A percentile compares a stretch with the other conserved stretches of the same genome.
Conservation (phyloP, 73 alveolate genomes). For the Paramecium octaurelia region DNA sequence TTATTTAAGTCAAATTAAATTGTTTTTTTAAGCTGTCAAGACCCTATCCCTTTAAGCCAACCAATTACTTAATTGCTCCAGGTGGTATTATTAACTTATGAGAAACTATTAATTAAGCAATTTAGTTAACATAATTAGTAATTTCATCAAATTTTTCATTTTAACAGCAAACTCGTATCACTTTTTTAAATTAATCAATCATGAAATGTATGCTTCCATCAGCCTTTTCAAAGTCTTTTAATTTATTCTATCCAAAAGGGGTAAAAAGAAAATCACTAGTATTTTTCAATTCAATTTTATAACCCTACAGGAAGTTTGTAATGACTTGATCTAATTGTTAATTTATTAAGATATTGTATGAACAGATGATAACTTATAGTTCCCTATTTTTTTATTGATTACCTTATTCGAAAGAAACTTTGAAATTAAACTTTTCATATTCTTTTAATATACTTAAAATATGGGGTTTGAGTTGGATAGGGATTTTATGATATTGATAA, state of each 20-base stretch:
- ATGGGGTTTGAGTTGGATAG: not conserved
- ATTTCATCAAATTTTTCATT: not conserved
- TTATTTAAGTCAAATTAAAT: not conserved
- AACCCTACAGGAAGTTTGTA: not conserved
- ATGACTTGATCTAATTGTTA: not conserved
- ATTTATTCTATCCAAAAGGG: not conserved
- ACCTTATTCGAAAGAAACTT: not conserved
- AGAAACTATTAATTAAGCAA: not conserved
- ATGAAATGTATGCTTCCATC: not conserved
- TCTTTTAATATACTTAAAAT: not conserved
- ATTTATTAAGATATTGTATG: not conserved
- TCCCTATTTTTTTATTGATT: not conserved
- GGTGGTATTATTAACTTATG: not conserved
- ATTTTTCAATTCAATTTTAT: not conserved
- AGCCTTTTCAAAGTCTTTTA: not conserved
- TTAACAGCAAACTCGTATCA: not conserved
- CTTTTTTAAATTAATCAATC: not conserved
- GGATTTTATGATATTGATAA: not conserved
- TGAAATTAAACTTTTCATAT: not conserved
- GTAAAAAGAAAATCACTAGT: not conserved
- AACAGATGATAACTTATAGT: not conserved
- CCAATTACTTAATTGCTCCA: not conserved
- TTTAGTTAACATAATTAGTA: not conserved
- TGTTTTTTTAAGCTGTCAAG: not conserved
- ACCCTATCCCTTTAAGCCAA: constrained; percentile 1